These are phyloP conservation scores for Yamagishiella unicocca DNA, from an alignment of 139 green algal species.

Conservation along the genomic window DNA sequence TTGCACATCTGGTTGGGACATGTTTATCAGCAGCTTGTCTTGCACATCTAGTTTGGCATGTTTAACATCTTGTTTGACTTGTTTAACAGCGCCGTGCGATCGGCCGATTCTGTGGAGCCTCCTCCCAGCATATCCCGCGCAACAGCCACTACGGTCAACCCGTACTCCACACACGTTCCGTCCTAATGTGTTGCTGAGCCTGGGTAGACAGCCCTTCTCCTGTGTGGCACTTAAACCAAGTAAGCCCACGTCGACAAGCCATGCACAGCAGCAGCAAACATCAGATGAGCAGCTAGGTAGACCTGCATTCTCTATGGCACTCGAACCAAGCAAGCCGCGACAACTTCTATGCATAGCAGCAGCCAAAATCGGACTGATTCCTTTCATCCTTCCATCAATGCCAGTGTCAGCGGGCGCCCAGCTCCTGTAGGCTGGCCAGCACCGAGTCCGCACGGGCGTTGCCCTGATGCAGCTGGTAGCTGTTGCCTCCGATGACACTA, in stretches of 20 bases:
- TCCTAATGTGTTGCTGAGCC: too few species aligned
- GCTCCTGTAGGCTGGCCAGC: background rate
- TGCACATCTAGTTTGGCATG: too few species aligned
- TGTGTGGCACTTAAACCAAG: background rate
- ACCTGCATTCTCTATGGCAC: background rate
- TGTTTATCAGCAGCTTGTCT: too few species aligned
- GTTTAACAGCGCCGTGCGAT: too few species aligned
- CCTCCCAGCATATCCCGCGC: too few species aligned
- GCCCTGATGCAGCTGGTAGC: constrained; percentile 40
- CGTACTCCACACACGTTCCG: too few species aligned
- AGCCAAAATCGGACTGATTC: background rate
- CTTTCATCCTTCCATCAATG: background rate
- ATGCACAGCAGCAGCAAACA: background rate
- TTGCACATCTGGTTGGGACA: too few species aligned
- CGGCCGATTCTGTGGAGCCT: too few species aligned
- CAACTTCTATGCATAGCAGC: background rate
- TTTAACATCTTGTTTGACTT: too few species aligned
- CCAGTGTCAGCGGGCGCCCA: background rate
- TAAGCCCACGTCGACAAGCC: background rate
- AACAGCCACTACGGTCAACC: too few species aligned
- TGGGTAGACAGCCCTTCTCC: background rate
- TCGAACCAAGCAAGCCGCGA: background rate
- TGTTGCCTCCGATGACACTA: constrained; percentile 54
- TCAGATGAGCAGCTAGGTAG: background rate
- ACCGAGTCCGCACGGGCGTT: constrained; percentile 35